Percentiles rank a stretch among this genome's conserved stretches.
Evolutionary conservation across 179 eudicot species (phyloP).

Genomic region (Beta corolliflora): DNA sequence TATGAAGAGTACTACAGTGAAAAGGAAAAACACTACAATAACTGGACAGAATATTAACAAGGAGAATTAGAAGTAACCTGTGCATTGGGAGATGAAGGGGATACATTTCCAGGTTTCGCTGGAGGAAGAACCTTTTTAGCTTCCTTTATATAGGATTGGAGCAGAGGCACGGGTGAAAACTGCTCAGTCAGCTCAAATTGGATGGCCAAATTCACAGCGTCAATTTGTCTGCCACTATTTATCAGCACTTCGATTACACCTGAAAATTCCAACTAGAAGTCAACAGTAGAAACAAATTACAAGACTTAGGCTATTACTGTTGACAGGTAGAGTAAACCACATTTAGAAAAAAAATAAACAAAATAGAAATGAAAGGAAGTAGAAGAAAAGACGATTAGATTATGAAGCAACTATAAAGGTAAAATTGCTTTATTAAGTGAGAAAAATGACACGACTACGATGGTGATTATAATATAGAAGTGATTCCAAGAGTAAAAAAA

Average conservation of each 20-base stretch:
- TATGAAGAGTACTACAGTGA: background rate
- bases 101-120: conserved; percentile 59
- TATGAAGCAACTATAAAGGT: background rate
- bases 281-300: background rate
- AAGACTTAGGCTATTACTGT: background rate
- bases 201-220: conserved; percentile 95
- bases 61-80: conserved; percentile 51
- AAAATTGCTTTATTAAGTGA: background rate
- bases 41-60: background rate
- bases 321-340: background rate
- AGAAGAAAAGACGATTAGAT: background rate
- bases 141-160: conserved; percentile 78
- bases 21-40: background rate
- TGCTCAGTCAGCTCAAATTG: conserved; percentile 88
- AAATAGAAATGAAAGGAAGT: no score
- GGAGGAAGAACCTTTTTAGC: conserved; percentile 66
- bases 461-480: no score
- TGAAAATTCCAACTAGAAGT: conserved; percentile 37
- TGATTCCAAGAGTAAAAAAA: background rate
- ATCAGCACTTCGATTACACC: conserved; percentile 95
- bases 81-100: conserved; percentile 59
- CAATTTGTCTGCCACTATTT: conserved; percentile 85
- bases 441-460: background rate
- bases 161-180: conserved; percentile 74
- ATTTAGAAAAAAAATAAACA: background rate